Base-by-base conservation (phyloP, 2,329 filamentous ascomycete genomes). In the Westerdykella ornata region DNA sequence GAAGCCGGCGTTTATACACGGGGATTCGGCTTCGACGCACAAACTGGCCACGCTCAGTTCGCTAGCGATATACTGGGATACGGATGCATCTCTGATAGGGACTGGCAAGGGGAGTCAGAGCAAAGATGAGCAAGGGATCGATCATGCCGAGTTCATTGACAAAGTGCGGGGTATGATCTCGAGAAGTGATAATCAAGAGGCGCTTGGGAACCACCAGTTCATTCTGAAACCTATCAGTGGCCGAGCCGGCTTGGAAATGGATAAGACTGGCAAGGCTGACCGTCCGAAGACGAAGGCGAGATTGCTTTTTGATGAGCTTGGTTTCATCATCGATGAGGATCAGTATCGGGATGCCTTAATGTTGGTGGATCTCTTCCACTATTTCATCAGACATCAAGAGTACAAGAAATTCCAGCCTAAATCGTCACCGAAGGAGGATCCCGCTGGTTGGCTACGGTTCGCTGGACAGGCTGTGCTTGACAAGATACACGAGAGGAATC, bases 321-420 rank as follows among this genome's bases (percentile, higher is more conserved):
- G 94, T 38, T 83, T 99, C 49, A 86, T 97, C n/a, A 76, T 99
- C 22, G 94, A 99, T 53, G 90, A 98, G 51, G 81, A 96, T 51
- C 92, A 99, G 63, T 99, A 99, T 62, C 85, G 94, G 20, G 92
- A 99, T 68, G 88, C 84, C 4, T 71, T 99, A 44, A 98, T 98
- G 92, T 85, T 99, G 72, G 85, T 97, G 2, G 92, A 99, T 62
- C 74, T 97, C 2, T 98, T 99, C 72, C 92, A 98, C 66, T 97
- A 95, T 68, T 98, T 97, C 65, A 85, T 96, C 54, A 83, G 90
- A 22, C 92, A 98, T 52, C 92, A 97, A 64, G 90, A 99, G 63
- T 96, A 97, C 71, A 94, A 94, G 62, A 90, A 84, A 55, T 74
- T 88, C 44, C 88, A 95, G 56, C 92, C 92, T 3, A 92, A 94